Conservation (phyloP, 352 stramenopile genomes). For the Elongisporangium anandrum region DNA sequence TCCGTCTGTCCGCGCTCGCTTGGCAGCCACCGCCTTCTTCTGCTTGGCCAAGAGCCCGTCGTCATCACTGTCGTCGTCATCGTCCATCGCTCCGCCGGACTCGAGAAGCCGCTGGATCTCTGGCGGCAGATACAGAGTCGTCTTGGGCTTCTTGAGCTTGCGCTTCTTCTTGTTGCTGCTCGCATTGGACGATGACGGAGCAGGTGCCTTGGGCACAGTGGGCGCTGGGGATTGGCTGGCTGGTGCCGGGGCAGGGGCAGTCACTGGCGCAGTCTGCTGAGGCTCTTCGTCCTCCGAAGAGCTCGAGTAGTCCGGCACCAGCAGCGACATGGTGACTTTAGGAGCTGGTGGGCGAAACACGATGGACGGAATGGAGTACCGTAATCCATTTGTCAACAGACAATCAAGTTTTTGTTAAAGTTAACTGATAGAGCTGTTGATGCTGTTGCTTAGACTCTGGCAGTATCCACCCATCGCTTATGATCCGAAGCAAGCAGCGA, state of each 20-base stretch:
- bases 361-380: background rate
- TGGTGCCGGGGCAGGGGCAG: background rate
- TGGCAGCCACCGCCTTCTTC: conserved; percentile 33
- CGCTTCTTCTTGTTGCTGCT: conserved; percentile 28
- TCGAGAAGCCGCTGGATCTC: conserved; percentile 59
- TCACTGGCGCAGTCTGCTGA: background rate
- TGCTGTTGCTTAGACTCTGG: background rate
- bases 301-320: conserved; percentile 53
- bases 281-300: conserved; percentile 43
- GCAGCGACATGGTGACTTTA: conserved; percentile 32
- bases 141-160: conserved; percentile 42
- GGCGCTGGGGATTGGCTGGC: background rate
- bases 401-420: background rate
- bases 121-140: conserved; percentile 38
- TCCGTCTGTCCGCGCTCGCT: conserved; percentile 14
- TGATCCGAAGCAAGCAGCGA: background rate
- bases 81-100: conserved; percentile 15
- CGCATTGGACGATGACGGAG: conserved; percentile 7
- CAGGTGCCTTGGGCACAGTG: background rate
- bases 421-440: background rate
- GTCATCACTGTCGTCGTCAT: conserved; percentile 32
- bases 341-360: too few species aligned
- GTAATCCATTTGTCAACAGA: background rate
- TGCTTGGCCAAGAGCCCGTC: conserved; percentile 50
- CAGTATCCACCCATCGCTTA: background rate